Evolutionary conservation across 2,329 filamentous ascomycete species (phyloP).

Genomic region (Colletotrichum magnum): DNA sequence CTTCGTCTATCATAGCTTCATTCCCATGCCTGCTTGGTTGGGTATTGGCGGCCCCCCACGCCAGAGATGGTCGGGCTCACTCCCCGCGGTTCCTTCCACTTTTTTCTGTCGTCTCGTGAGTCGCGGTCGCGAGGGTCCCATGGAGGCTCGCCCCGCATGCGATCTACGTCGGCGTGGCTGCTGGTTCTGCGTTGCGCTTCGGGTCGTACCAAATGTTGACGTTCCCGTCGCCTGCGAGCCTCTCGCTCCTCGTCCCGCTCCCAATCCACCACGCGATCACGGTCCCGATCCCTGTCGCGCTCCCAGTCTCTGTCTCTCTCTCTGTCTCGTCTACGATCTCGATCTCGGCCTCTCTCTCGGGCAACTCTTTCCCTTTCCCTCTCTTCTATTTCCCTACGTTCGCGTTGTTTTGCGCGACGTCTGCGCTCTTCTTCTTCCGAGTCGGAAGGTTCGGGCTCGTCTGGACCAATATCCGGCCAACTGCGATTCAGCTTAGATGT

Average conservation of each 20-base stretch:
- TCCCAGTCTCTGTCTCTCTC: slow-evolving; percentile 48
- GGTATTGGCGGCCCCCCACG: slow-evolving; percentile 41
- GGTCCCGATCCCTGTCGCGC: slow-evolving; percentile 50
- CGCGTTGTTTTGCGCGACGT: slow-evolving; percentile 40
- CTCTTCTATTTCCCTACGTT: slow-evolving; percentile 42
- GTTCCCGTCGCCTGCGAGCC: slow-evolving; percentile 48
- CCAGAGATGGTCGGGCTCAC: slow-evolving; percentile 37
- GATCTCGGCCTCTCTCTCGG: slow-evolving; percentile 55
- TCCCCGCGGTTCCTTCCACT: slow-evolving; percentile 38
- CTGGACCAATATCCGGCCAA: slow-evolving; percentile 58
- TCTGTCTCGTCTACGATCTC: slow-evolving; percentile 46
- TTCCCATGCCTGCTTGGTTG: slow-evolving; percentile 37
- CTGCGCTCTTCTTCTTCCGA: slow-evolving; percentile 50
- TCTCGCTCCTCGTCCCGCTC: slow-evolving; percentile 52
- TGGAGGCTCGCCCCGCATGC: slow-evolving; percentile 42
- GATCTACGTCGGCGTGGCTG: slow-evolving; percentile 65
- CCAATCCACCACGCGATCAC: slow-evolving; percentile 49
- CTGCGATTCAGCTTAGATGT: slow-evolving; percentile 57
- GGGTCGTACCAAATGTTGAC: slow-evolving; percentile 54
- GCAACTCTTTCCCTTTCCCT: slow-evolving; percentile 51
- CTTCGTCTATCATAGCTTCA: slow-evolving; percentile 6
- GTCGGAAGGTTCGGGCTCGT: slow-evolving; percentile 52
- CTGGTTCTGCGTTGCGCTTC: slow-evolving; percentile 61
- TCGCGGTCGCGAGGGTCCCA: slow-evolving; percentile 41
- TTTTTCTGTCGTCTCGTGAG: slow-evolving; percentile 39